Conservation (phyloP, 164 flowering plant species). For the grape (Vitis vinifera) region DNA sequence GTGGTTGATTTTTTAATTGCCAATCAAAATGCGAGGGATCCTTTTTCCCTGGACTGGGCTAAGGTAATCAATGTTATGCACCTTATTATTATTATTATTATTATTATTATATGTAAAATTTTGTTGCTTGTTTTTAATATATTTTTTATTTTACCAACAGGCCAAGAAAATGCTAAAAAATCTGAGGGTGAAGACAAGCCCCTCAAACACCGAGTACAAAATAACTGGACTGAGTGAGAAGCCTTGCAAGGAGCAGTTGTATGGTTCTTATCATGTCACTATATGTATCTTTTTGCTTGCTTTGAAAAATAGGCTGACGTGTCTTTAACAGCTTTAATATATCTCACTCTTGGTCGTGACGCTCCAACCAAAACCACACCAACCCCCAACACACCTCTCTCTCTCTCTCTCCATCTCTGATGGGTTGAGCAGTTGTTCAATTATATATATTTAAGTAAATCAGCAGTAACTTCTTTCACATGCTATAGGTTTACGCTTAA, state of each 20-base stretch:
- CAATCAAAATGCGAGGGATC: slow-evolving; percentile 73
- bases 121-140: background rate
- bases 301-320: background rate
- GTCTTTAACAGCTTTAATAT: background rate
- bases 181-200: slow-evolving; percentile 56
- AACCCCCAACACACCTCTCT: no score
- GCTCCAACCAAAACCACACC: no score
- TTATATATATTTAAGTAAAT: background rate
- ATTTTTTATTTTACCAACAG: slow-evolving; percentile 31
- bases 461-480: background rate
- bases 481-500: slow-evolving; percentile 54
- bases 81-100: background rate
- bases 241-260: slow-evolving; percentile 67
- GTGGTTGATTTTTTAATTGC: slow-evolving; percentile 75
- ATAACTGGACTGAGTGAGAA: slow-evolving; percentile 84
- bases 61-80: slow-evolving; percentile 44
- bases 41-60: slow-evolving; percentile 66
- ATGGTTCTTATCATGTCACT: slow-evolving; percentile 13
- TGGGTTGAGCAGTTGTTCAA: background rate
- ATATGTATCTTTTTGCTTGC: background rate
- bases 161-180: slow-evolving; percentile 74
- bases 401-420: background rate
- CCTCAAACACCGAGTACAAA: slow-evolving; percentile 63
- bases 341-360: background rate
- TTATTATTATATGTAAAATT: background rate